Evolutionary conservation across 768 basidiomycete genomes (phyloP).

Genomic region (Tephrocybe sp.): DNA sequence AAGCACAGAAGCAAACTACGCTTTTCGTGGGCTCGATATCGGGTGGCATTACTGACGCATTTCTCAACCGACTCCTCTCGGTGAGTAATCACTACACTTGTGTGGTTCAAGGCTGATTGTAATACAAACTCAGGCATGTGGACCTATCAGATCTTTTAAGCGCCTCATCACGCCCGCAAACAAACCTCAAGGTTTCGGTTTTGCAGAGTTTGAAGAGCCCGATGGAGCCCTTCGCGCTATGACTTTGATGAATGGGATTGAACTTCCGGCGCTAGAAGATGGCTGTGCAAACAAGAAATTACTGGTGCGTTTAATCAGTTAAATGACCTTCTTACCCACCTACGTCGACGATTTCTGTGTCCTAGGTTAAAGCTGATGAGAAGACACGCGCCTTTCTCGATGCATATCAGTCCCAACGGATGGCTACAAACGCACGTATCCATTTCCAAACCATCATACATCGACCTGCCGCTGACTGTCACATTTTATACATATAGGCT

Average conservation of each 20-base stretch:
- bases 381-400: conserved; percentile 89
- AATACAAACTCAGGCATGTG: conserved; percentile 66
- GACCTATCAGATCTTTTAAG: conserved; percentile 86
- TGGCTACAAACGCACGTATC: conserved; percentile 73
- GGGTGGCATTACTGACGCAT: conserved; percentile 83
- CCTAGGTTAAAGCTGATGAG: conserved; percentile 94
- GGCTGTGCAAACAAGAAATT: conserved; percentile 50
- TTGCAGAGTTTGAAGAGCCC: conserved; percentile 94
- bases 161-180: conserved; percentile 90
- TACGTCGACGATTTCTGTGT: conserved; percentile 28
- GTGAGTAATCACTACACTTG: conserved; percentile 40
- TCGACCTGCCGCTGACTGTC: background rate
- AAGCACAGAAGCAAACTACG: conserved; percentile 64
- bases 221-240: conserved; percentile 80
- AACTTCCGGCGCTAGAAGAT: conserved; percentile 52
- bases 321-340: conserved; percentile 41
- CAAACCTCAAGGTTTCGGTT: conserved; percentile 95
- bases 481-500: conserved; percentile 37
- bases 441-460: background rate
- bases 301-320: conserved; percentile 54
- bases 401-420: conserved; percentile 76
- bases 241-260: conserved; percentile 45
- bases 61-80: conserved; percentile 72
- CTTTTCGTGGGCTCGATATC: conserved; percentile 96
- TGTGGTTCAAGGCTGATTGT: background rate